Evolutionary conservation across 768 basidiomycete species (phyloP).

Genomic region (Serendipita indica): DNA sequence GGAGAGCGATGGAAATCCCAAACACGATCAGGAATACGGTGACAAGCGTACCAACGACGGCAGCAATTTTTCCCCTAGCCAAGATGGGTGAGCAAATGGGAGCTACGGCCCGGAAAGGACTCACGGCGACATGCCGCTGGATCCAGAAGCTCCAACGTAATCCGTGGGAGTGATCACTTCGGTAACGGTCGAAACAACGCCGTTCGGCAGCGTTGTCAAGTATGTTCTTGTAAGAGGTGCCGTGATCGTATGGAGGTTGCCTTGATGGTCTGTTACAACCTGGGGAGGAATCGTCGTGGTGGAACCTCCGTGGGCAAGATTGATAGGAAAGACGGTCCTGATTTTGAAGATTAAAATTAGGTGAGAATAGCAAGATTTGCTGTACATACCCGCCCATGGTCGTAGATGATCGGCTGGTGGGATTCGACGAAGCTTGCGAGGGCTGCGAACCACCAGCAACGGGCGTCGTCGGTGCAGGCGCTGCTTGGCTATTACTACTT

Average conservation of each 20-base stretch:
- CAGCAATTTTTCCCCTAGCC: neutral
- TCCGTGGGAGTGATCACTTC: neutral
- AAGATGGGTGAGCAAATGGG: neutral
- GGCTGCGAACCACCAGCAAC: neutral
- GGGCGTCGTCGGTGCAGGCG: neutral
- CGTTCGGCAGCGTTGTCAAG: slow-evolving; percentile 1
- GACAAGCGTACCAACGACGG: neutral
- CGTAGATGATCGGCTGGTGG: no score
- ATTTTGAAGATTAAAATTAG: no score
- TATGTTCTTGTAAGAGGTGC: neutral
- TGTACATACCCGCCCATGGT: neutral
- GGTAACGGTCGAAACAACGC: slow-evolving; percentile 6
- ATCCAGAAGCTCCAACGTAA: neutral
- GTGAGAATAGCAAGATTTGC: neutral
- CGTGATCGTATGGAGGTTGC: neutral
- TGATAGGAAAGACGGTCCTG: neutral
- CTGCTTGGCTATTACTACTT: neutral
- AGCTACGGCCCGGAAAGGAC: neutral
- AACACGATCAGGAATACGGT: slow-evolving; percentile 5
- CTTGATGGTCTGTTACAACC: neutral
- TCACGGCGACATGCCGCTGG: neutral
- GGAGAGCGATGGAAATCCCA: neutral
- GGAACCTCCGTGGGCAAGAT: neutral
- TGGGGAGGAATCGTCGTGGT: neutral
- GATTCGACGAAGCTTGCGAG: neutral